Evolutionary conservation across 352 stramenopile species (phyloP).

Genomic region (Pelagophyceae sp.): DNA sequence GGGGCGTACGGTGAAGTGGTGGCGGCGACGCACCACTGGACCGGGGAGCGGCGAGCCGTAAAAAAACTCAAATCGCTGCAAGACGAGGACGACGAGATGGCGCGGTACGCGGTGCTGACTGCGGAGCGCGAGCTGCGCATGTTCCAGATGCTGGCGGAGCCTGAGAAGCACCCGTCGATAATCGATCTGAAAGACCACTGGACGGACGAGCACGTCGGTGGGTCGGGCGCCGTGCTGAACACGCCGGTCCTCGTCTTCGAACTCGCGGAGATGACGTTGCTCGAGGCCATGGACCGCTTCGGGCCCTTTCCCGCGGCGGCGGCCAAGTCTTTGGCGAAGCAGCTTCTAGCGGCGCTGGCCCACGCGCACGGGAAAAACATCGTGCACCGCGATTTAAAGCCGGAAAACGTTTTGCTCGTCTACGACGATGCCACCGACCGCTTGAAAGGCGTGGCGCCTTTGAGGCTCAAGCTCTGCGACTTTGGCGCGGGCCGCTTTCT

Average conservation of each 20-base stretch:
- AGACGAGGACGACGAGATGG: slow-evolving; percentile 38
- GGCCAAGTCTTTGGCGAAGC: slow-evolving; percentile 54
- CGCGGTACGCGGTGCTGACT: slow-evolving; percentile 25
- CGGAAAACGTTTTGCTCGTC: slow-evolving; percentile 68
- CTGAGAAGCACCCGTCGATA: slow-evolving; percentile 60
- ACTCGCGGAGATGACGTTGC: slow-evolving; percentile 70
- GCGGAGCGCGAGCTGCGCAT: slow-evolving; percentile 27
- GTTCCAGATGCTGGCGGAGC: slow-evolving; percentile 46
- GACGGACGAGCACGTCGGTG: slow-evolving; percentile 64
- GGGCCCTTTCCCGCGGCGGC: not conserved
- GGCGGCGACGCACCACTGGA: slow-evolving; percentile 49
- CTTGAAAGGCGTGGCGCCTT: no score
- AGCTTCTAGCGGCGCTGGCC: slow-evolving; percentile 63
- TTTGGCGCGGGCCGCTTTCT: slow-evolving; percentile 68
- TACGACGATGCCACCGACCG: slow-evolving; percentile 22
- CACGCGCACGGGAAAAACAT: slow-evolving; percentile 72
- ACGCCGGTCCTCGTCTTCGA: slow-evolving; percentile 55
- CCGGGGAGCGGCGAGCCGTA: slow-evolving; percentile 70
- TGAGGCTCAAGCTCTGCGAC: slow-evolving; percentile 69
- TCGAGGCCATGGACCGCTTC: slow-evolving; percentile 46
- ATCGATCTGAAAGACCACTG: slow-evolving; percentile 72
- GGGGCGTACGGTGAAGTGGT: slow-evolving; percentile 40
- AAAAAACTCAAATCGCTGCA: slow-evolving; percentile 81
- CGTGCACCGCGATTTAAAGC: slow-evolving; percentile 73
- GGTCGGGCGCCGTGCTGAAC: slow-evolving; percentile 24